Evolutionary conservation across 1,139 yeast genomes (phyloP).

Genomic region (Suhomyces yuchorum): DNA sequence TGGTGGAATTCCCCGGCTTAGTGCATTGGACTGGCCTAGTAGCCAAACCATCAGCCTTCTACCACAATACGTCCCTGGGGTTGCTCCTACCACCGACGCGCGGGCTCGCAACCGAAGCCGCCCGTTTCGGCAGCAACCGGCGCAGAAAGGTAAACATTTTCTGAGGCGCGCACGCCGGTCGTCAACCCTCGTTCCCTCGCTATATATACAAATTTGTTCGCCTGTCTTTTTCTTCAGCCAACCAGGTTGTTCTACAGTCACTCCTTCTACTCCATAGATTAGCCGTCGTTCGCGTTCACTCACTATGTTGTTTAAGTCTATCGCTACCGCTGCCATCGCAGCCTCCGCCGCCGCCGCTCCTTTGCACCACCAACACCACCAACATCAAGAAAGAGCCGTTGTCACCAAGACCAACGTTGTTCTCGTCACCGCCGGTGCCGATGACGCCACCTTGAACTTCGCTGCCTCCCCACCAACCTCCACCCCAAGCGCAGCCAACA

Average conservation of each 20-base stretch:
- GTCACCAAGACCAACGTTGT: conserved; percentile 32
- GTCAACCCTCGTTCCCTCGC: conserved; percentile 8
- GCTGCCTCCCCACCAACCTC: conserved; percentile 13
- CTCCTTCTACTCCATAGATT: conserved; percentile 27
- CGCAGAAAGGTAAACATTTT: conserved; percentile 5
- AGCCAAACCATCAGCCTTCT: neutral
- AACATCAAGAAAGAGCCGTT: conserved; percentile 40
- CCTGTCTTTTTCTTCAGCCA: conserved; percentile 7
- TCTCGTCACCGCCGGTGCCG: conserved; percentile 18
- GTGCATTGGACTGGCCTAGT: too few relatives aligned
- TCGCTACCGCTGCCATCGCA: conserved; percentile 26
- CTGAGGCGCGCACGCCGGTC: conserved; percentile 5
- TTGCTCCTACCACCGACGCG: neutral
- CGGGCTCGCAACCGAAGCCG: neutral
- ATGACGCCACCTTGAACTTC: conserved; percentile 8
- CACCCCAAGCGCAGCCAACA: conserved; percentile 11
- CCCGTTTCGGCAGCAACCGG: neutral
- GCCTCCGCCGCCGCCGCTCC: conserved; percentile 32
- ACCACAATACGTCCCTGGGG: neutral
- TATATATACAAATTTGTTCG: conserved; percentile 8
- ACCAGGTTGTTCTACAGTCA: conserved; percentile 25
- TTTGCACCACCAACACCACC: conserved; percentile 38
- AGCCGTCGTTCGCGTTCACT: conserved; percentile 13
- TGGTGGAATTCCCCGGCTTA: neutral
- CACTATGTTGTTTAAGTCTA: conserved; percentile 29